Conservation (phyloP, 306 rosid species). For the Herpetospermum pedunculosum region DNA sequence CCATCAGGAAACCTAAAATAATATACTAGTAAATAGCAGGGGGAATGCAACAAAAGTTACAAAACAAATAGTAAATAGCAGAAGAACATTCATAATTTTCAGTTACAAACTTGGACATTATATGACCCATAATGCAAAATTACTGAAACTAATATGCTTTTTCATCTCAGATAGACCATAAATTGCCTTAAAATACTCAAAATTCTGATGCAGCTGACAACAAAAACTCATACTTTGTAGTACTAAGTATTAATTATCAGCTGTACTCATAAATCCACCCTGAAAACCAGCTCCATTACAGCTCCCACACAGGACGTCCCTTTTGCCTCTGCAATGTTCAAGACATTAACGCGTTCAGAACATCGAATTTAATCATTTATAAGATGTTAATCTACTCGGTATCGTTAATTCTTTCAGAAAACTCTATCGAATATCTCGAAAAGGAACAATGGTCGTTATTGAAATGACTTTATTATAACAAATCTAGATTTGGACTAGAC, state of each 20-base stretch:
- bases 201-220: neutral
- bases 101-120: neutral
- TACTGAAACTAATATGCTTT: neutral
- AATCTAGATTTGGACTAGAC: neutral
- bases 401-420: neutral
- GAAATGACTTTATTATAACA: neutral
- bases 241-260: constrained; percentile 30
- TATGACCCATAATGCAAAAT: neutral
- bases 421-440: neutral
- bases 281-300: constrained; percentile 95
- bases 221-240: neutral
- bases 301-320: constrained; percentile 65
- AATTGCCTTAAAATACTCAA: neutral
- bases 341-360: neutral
- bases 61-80: neutral
- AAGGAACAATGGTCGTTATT: neutral
- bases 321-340: constrained; percentile 64
- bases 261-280: constrained; percentile 90
- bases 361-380: neutral
- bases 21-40: neutral
- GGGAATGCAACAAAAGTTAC: constrained; percentile 1
- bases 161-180: neutral
- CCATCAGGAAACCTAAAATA: neutral
- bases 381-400: neutral
- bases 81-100: constrained; percentile 3